phyloP scores from a whole-genome alignment of 371 early-diverging fungal genomes.

The Blakeslea trispora region DNA sequence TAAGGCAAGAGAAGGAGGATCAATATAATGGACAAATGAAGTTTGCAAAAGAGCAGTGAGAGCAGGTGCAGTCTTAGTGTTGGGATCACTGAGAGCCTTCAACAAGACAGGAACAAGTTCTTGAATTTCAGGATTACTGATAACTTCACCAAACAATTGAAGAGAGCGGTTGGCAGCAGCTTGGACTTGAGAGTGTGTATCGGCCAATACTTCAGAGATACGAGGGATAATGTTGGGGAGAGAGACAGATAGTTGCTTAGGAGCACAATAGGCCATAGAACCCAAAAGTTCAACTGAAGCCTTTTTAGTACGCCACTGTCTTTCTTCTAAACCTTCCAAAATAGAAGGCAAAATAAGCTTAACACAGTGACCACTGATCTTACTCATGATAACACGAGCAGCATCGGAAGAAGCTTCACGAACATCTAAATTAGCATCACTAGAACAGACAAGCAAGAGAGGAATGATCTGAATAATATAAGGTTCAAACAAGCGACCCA shows the following conservation, averaged over 20 bases:
- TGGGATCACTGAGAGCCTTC: conserved; percentile 89
- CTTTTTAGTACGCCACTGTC: conserved; percentile 95
- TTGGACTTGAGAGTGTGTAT: conserved; percentile 93
- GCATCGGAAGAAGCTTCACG: conserved; percentile 93
- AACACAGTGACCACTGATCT: conserved; percentile 94
- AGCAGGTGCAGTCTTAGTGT: conserved; percentile 79
- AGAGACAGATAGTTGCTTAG: conserved; percentile 90
- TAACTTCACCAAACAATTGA: conserved; percentile 89
- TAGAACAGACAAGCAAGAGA: conserved; percentile 82
- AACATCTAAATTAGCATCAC: conserved; percentile 84
- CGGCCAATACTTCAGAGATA: conserved; percentile 87
- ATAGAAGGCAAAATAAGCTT: conserved; percentile 93
- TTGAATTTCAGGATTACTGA: conserved; percentile 97
- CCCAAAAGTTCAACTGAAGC: conserved; percentile 95
- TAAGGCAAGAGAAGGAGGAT: conserved; percentile 94
- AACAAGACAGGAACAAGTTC: conserved; percentile 85
- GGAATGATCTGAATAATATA: conserved; percentile 94
- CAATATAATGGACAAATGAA: conserved; percentile 96
- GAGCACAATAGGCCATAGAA: conserved; percentile 94
- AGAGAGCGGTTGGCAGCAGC: conserved; percentile 88
- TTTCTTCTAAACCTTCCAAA: conserved; percentile 82
- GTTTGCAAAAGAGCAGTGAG: conserved; percentile 87
- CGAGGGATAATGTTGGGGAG: conserved; percentile 93
- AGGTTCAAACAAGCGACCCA: conserved; percentile 97
- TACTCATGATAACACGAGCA: conserved; percentile 93